Base-by-base conservation (phyloP, 768 basidiomycete species). In the Pleurotus tuber-regium region DNA sequence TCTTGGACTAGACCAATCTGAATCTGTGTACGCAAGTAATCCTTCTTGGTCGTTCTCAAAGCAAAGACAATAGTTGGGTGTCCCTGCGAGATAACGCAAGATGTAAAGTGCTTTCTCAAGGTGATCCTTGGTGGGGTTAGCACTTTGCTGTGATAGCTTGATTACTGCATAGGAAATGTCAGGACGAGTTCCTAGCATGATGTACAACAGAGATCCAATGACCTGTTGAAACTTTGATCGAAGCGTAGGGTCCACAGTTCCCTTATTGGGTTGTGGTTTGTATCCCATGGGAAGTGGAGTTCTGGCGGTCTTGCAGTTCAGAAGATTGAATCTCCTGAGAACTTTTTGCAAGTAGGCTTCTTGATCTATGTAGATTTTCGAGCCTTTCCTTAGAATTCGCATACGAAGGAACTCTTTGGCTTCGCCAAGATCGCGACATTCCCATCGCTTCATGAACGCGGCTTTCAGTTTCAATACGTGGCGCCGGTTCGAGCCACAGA, bases 101-200 rank as follows among this genome's bases (percentile, higher is more conserved):
- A 69, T 58, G 0, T 54, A 53, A 35, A 64, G 61, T 7, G 56
- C 51, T 1, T 63, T 66, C 8, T 55, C 54, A 42, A 56, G 55
- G 47, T 71, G 72, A 3, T 51, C 54, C 21, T 10, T 30, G 3
- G 50, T 52, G 10, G 63, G 66, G 14, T 60, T 57, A 10, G 57
- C 57, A 2, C 58, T 29, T 44, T 56, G 67, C 26, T 64, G 66
- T 1, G 61, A 55, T 0, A 67, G 55, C 2, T 49, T 57, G 1
- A 50, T 57, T 2, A 63, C 53, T 2, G 68, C 52, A 50, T 60
- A 70, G 4, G 61, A 39, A 19, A 68, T 66, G 43, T 71, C 63
- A 4, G 70, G 66, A 25, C 60, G 51, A 1, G 62, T 67, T 4
- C 38, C 38, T 39, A 39, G 16, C 38, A 39, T 39, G 38, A 39